Evolutionary conservation across 2,329 filamentous ascomycete species (phyloP).

Genomic region (Aspergillus sp.): DNA sequence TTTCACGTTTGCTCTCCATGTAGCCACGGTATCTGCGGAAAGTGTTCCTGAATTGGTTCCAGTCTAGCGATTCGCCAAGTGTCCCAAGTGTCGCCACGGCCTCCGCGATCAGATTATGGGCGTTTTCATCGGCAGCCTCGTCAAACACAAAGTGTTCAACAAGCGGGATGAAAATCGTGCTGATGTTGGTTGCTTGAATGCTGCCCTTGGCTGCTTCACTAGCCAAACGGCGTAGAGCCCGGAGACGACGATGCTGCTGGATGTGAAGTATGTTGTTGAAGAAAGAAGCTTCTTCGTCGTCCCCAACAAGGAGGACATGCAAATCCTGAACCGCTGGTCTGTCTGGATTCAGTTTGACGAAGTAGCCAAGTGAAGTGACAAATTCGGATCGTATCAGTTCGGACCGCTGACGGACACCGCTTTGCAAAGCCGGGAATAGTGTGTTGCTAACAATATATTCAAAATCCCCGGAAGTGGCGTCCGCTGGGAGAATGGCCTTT

Average conservation of each 20-base stretch:
- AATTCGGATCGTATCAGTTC: constrained; percentile 81
- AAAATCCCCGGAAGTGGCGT: constrained; percentile 35
- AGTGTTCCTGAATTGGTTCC: constrained; percentile 80
- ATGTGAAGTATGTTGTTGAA: constrained; percentile 91
- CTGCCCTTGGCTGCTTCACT: constrained; percentile 55
- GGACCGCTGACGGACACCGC: constrained; percentile 66
- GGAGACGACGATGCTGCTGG: constrained; percentile 74
- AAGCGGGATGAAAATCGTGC: constrained; percentile 80
- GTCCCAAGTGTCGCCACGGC: constrained; percentile 71
- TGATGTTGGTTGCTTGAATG: constrained; percentile 68
- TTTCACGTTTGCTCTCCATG: constrained; percentile 68
- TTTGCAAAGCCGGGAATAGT: constrained; percentile 67
- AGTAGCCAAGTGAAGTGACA: constrained; percentile 66
- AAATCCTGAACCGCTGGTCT: constrained; percentile 70
- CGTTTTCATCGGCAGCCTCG: constrained; percentile 63
- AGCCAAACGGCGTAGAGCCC: constrained; percentile 71
- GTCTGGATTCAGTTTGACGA: constrained; percentile 61
- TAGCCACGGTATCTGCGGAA: constrained; percentile 78
- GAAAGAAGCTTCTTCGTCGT: constrained; percentile 76
- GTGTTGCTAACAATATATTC: constrained; percentile 56
- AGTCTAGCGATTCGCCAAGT: constrained; percentile 69
- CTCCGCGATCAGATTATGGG: constrained; percentile 78
- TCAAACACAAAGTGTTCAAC: constrained; percentile 92
- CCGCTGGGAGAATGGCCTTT: constrained; percentile 43
- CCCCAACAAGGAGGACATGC: constrained; percentile 56